Percentiles rank a stretch among this genome's conserved stretches.
Conservation (phyloP, 768 basidiomycete genomes). For the Nevesoporus exiguus region DNA sequence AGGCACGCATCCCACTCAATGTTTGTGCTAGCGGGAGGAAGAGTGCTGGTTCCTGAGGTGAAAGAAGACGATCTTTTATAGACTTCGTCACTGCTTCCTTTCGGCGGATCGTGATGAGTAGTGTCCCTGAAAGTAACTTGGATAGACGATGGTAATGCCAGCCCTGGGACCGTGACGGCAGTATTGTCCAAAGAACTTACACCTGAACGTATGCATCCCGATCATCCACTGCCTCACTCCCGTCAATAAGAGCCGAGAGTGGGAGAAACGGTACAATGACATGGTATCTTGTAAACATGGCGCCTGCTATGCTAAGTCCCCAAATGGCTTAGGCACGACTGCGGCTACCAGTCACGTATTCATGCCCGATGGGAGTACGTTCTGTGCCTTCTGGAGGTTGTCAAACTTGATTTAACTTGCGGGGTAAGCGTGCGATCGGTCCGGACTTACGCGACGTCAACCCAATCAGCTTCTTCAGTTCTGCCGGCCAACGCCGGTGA, state of each 20-base stretch:
- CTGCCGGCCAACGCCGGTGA: too few relatives aligned
- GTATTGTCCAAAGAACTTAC: neutral
- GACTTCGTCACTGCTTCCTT: neutral
- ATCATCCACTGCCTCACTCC: neutral
- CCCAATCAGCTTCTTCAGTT: neutral
- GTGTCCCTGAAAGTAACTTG: neutral
- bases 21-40: neutral
- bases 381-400: neutral
- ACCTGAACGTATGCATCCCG: neutral
- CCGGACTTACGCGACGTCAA: neutral
- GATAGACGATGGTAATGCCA: too few relatives aligned
- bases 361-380: neutral
- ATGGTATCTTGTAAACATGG: neutral
- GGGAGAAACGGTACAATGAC: neutral
- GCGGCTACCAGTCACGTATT: too few relatives aligned
- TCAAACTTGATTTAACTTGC: neutral
- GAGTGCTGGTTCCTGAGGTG: neutral
- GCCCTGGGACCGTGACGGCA: too few relatives aligned
- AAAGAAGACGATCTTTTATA: neutral
- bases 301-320: neutral
- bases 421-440: neutral
- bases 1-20: neutral
- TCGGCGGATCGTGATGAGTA: neutral
- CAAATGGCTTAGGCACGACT: neutral
- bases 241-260: neutral